phyloP scores from a whole-genome alignment of 768 basidiomycete genomes.

The Amanita brunnescens region DNA sequence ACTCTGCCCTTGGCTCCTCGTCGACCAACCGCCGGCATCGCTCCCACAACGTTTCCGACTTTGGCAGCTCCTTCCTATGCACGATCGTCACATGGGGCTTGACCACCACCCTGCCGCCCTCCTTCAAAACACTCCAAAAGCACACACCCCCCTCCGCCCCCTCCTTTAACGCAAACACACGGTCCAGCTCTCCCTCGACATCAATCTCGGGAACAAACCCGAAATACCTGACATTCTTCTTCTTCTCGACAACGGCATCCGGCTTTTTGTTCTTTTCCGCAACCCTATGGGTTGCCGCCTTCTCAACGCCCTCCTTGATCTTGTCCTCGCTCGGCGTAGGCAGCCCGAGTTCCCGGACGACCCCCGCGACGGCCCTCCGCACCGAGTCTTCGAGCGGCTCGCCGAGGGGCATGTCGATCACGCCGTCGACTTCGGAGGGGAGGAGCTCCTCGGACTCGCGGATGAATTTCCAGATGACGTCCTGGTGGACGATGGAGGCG shows the following conservation, averaged over 20 bases:
- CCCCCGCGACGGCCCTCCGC: slow-evolving; percentile 46
- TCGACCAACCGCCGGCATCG: slow-evolving; percentile 37
- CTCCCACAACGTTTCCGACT: slow-evolving; percentile 32
- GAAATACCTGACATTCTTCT: slow-evolving; percentile 55
- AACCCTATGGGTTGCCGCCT: slow-evolving; percentile 27
- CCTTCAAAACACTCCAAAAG: slow-evolving; percentile 44
- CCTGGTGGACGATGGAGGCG: slow-evolving; percentile 49
- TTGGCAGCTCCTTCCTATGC: slow-evolving; percentile 45
- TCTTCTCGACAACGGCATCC: slow-evolving; percentile 14
- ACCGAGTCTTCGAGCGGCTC: slow-evolving; percentile 49
- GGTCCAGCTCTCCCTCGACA: slow-evolving; percentile 37
- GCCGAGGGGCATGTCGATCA: slow-evolving; percentile 51
- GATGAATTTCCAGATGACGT: slow-evolving; percentile 79
- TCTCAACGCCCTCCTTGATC: slow-evolving; percentile 49
- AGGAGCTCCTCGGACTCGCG: slow-evolving; percentile 51
- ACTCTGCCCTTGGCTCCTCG: slow-evolving; percentile 27
- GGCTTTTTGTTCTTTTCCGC: slow-evolving; percentile 19
- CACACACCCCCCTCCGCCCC: slow-evolving; percentile 22
- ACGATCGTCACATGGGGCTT: slow-evolving; percentile 84
- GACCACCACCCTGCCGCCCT: slow-evolving; percentile 36
- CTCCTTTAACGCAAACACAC: slow-evolving; percentile 23
- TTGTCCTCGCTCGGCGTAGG: slow-evolving; percentile 43
- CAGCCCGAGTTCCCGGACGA: slow-evolving; percentile 47
- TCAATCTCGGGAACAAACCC: slow-evolving; percentile 72
- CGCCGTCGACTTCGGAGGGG: slow-evolving; percentile 50